Base-by-base conservation (phyloP, 2,329 filamentous ascomycete genomes). In the Truncatella angustata region DNA sequence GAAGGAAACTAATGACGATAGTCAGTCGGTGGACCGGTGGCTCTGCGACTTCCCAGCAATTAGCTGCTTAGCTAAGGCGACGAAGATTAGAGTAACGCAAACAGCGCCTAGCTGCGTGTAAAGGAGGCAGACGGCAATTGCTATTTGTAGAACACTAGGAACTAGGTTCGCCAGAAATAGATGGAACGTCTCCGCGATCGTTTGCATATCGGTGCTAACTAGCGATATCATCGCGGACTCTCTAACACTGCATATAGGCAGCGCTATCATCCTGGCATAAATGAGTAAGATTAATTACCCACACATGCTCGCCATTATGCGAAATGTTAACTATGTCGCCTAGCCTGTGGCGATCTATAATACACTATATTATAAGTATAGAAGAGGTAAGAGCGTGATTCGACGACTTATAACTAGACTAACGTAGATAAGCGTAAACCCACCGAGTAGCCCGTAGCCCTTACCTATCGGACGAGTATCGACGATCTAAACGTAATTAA, bases 121-220 rank as follows among this genome's bases (percentile, higher is more conserved):
- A 3, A 55, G 47, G 16, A 53, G 30, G 30, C 48, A 53, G 2
- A 55, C 26, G 2, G 51, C 47, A n/a, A 54, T 36, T 18, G 16
- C 50, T 18, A 52, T 14, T 23, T 55, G 51, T 5, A 32, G 14
- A 10, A 49, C 5, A 50, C 23, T 36, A 21, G 51, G 53, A 3
- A 49, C 12, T 5, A 32, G 18, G 16, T 55, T 46, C 10, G 52
- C 46, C 11, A 55, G 21, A 14, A 55, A 42, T 4, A 28, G 23
- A 23, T 50, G 26, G 50, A 52, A 51, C n/a, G 53, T 49, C 24
- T 52, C 53, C 4, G 51, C 51, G 4, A 53, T 49, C 24, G 44
- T 36, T 24, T 28, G 39, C 14, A 54, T 42, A 51, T 63, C 60
- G 3, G 58, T 53, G 23, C 60, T 62, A 58, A 62, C 62, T 7